These are phyloP conservation scores for Schizothecium vesticola DNA, from an alignment of 495 filamentous ascomycete genomes.

Conservation along the genomic window DNA sequence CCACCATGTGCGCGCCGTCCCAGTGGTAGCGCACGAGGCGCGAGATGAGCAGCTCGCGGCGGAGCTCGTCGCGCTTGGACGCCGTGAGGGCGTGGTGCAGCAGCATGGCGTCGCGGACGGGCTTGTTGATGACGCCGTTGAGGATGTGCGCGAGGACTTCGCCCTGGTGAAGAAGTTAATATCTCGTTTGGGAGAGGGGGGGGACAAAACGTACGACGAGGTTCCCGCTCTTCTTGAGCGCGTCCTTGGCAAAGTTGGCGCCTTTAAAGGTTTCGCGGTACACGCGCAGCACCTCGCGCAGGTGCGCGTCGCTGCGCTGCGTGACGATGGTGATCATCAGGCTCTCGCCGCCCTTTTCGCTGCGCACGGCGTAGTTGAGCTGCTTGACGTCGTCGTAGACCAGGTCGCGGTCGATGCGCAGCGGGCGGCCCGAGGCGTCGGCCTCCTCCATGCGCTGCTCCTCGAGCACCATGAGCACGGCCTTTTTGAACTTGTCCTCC, in stretches of 20 bases:
- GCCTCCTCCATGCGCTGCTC: constrained; percentile 76
- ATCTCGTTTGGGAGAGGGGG: not conserved
- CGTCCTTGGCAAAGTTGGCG: constrained; percentile 79
- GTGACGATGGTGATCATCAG: constrained; percentile 87
- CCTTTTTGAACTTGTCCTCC: constrained; percentile 89
- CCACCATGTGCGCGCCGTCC: constrained; percentile 70
- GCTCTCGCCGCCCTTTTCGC: constrained; percentile 78
- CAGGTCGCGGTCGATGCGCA: constrained; percentile 43
- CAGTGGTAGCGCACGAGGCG: constrained; percentile 78
- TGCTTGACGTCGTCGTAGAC: constrained; percentile 67
- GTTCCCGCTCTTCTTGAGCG: constrained; percentile 83
- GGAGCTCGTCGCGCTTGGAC: constrained; percentile 56
- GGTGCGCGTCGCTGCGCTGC: constrained; percentile 68
- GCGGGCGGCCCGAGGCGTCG: constrained; percentile 40
- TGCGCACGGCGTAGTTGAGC: constrained; percentile 62
- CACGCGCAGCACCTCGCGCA: constrained; percentile 67
- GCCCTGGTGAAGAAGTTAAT: constrained; percentile 51
- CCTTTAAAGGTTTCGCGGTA: constrained; percentile 62
- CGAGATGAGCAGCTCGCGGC: constrained; percentile 77
- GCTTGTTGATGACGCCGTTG: constrained; percentile 92
- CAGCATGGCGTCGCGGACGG: constrained; percentile 90
- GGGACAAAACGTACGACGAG: constrained; percentile 65
- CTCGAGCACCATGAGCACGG: constrained; percentile 78
- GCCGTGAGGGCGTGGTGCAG: constrained; percentile 79
- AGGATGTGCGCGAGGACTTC: constrained; percentile 94